Base-by-base conservation (phyloP, 148 eudicot genomes). In the Beta vulgaris region DNA sequence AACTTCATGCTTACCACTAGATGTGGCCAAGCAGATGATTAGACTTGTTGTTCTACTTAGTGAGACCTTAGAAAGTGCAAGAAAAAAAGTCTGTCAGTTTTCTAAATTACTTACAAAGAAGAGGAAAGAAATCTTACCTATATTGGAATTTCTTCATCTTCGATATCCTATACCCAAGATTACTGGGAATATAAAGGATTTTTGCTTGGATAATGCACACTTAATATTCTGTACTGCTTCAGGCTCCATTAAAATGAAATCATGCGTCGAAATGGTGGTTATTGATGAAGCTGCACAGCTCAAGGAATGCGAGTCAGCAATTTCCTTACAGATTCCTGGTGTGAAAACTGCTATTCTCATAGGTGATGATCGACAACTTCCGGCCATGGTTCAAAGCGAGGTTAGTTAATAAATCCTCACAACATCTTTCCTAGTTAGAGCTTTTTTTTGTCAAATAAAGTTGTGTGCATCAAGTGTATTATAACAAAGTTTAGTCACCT, bases 211-310 rank as follows among this genome's bases (percentile, higher is more conserved):
- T 7, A 83, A 82, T 31, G 81, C 87, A 2, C 7, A 37, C 40
- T 63, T 87, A 71, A 26, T 89, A 34, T 85, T 89, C 67, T 87
- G 92, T 64, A 89, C 90, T 16, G 87, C 83, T 49, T 85, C 88
- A 26, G 74, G 86, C 75, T 80, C 90, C 6, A 43, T 65, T 7
- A 88, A 81, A 63, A 11, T 84, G 68, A 58, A 25, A 26, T 40
- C 66, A 0, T n/a, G 15, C 46, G 21, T 83, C 28, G 80, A 53
- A 32, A 63, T 83, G 57, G 67, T 83, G 39, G 42, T 85, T 5
- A 76, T 86, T 29, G 90, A 86, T 42, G 92, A 88, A 78, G 92
- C 88, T 51, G 90, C 88, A 14, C 92, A 88, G 68, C 82, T 88
- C 3, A 88, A 88, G 63, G 91, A 88, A 72, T 86, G 91, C 46